Conservation (phyloP, 164 flowering plant species). For the Echeveria elegans region DNA sequence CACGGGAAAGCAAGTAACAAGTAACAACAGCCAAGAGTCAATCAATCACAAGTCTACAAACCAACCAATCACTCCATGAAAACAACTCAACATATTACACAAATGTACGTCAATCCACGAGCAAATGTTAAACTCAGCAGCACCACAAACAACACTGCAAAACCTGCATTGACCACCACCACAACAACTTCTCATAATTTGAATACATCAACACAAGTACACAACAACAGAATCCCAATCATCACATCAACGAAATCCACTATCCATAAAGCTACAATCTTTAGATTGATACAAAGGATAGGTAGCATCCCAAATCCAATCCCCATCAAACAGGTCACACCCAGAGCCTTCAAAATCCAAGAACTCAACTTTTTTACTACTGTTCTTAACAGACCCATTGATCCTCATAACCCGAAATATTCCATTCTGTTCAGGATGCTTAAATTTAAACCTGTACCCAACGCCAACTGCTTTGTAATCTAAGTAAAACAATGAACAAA, state of each 20-base stretch:
- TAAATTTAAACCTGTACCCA: conserved; percentile 27
- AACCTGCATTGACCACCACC: conserved; percentile 2
- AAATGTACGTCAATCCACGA: background rate
- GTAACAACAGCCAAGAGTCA: background rate
- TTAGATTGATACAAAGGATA: conserved; percentile 64
- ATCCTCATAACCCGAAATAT: conserved; percentile 30
- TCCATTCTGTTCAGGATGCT: conserved; percentile 21
- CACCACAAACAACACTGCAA: background rate
- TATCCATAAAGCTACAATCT: conserved; percentile 61
- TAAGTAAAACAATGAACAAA: conserved; percentile 56
- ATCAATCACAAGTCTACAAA: background rate
- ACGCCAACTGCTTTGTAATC: conserved; percentile 53
- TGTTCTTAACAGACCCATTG: conserved; percentile 11
- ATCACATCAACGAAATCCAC: conserved; percentile 72
- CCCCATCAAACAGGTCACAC: conserved; percentile 65
- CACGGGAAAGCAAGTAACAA: background rate
- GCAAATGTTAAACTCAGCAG: background rate
- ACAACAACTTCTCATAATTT: background rate
- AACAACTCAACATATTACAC: too few species aligned
- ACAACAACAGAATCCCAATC: conserved; percentile 65
- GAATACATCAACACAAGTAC: conserved; percentile 7
- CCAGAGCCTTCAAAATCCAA: conserved; percentile 21
- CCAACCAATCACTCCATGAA: background rate
- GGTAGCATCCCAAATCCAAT: conserved; percentile 72
- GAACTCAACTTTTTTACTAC: conserved; percentile 24